These are phyloP conservation scores for Yamadazyma diospyri DNA, from an alignment of 1,139 yeast species.

Conservation along the genomic window DNA sequence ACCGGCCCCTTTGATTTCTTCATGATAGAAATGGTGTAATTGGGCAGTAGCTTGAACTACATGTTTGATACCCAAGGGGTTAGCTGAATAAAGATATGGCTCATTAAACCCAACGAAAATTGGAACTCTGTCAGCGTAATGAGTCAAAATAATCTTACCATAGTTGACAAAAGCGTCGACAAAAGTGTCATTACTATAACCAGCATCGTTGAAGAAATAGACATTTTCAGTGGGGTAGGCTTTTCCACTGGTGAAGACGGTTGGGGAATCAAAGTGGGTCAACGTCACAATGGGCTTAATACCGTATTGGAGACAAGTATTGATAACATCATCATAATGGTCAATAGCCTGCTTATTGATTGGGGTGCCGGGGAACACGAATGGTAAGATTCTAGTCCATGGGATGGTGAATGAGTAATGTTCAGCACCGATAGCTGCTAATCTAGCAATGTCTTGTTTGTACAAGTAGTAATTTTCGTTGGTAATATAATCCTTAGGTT, in stretches of 20 bases:
- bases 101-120: constrained; percentile 33
- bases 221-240: neutral
- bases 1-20: constrained; percentile 24
- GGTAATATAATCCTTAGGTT: constrained; percentile 22
- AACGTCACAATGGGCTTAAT: constrained; percentile 31
- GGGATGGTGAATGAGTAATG: constrained; percentile 30
- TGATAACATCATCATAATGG: constrained; percentile 31
- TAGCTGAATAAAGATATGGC: constrained; percentile 21
- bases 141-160: constrained; percentile 27
- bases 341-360: constrained; percentile 29
- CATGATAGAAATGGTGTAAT: constrained; percentile 25
- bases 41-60: constrained; percentile 26
- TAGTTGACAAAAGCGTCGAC: constrained; percentile 31
- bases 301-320: constrained; percentile 24
- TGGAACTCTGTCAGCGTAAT: constrained; percentile 30
- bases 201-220: constrained; percentile 17
- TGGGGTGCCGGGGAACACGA: constrained; percentile 25
- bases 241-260: constrained; percentile 16
- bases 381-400: constrained; percentile 33
- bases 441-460: constrained; percentile 28
- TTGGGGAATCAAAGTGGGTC: constrained; percentile 33
- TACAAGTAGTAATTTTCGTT: constrained; percentile 30
- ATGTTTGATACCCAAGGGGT: constrained; percentile 22
- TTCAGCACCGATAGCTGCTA: constrained; percentile 31
- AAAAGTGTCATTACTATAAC: constrained; percentile 22